Evolutionary conservation across 2,329 filamentous ascomycete species (phyloP).

Genomic region (Nemania sp.): DNA sequence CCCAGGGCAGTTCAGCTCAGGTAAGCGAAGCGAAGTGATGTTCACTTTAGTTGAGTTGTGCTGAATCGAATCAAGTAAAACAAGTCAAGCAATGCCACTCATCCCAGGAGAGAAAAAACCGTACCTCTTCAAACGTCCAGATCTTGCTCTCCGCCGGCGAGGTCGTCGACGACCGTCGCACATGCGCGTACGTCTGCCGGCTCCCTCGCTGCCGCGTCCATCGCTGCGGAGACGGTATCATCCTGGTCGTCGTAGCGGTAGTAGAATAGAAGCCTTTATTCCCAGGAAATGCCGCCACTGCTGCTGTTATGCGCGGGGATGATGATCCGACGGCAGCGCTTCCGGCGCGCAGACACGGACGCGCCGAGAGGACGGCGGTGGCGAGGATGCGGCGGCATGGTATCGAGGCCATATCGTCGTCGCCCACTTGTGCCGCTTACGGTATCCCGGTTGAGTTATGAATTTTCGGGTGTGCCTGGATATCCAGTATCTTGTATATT

Average conservation of each 20-base stretch:
- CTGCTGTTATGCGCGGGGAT: conserved; percentile 2
- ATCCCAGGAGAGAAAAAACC: not conserved
- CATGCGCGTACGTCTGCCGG: not conserved
- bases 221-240: not conserved
- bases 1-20: not conserved
- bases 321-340: not conserved
- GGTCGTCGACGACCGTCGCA: conserved; percentile 34
- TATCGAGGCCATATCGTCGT: conserved; percentile 19
- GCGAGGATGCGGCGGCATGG: conserved; percentile 18
- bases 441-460: no score
- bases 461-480: not conserved
- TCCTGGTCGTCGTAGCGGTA: not conserved
- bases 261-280: not conserved
- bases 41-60: no score
- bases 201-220: not conserved
- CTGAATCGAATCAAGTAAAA: no score
- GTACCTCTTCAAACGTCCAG: conserved; percentile 42
- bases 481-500: no score
- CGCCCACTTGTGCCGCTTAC: no score
- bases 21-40: no score
- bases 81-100: no score
- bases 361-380: not conserved
- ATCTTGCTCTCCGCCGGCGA: conserved; percentile 35
- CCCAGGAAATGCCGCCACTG: not conserved
- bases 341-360: not conserved